phyloP scores from a whole-genome alignment of 306 rosid genomes.

The Oemleria cerasiformis region DNA sequence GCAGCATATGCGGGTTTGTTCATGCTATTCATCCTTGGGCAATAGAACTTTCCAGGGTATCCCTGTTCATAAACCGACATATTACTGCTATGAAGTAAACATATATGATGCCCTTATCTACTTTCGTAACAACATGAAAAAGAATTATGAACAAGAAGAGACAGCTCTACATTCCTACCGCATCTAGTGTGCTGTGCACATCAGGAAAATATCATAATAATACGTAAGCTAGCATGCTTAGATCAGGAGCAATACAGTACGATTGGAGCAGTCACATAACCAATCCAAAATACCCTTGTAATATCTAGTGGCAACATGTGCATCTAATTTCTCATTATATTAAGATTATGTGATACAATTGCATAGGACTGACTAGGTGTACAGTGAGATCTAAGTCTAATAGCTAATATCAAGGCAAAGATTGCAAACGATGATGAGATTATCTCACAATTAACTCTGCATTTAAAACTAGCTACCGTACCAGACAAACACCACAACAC shows the following conservation, averaged over 20 bases:
- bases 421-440: neutral
- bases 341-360: neutral
- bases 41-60: slow-evolving; percentile 96
- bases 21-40: slow-evolving; percentile 99
- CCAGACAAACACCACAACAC: neutral
- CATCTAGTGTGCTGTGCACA: neutral
- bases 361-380: neutral
- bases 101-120: slow-evolving; percentile 8
- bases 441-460: neutral
- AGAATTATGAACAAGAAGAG: neutral
- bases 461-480: neutral
- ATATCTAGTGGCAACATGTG: neutral
- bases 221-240: neutral
- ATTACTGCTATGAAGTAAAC: neutral
- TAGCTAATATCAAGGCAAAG: neutral
- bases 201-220: neutral
- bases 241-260: neutral
- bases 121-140: slow-evolving; percentile 6
- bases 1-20: slow-evolving; percentile 98
- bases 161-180: neutral
- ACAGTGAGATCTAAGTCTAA: neutral
- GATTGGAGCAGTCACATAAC: neutral
- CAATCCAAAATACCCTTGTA: neutral
- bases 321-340: neutral
- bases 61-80: slow-evolving; percentile 45